These are phyloP conservation scores for Fusarium ramigenum DNA, from an alignment of 2,329 filamentous ascomycete species.

Conservation along the genomic window DNA sequence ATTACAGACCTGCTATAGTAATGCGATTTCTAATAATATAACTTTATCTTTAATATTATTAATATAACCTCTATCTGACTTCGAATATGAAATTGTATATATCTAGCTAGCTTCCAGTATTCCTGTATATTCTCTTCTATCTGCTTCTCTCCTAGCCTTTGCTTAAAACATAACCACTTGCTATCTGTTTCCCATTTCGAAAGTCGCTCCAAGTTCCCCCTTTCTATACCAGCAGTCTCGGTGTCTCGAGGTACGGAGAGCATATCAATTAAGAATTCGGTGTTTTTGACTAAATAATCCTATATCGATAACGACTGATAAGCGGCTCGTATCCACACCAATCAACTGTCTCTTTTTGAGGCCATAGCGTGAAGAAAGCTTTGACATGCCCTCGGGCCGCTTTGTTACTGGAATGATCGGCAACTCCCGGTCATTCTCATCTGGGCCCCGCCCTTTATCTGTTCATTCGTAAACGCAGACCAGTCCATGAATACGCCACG, in stretches of 20 bases:
- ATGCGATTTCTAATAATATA: too few relatives aligned
- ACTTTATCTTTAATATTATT: too few relatives aligned
- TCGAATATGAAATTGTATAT: accelerated
- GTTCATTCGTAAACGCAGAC: background rate
- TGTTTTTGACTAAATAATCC: background rate
- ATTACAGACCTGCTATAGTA: background rate
- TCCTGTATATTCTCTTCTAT: background rate
- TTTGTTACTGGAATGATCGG: background rate
- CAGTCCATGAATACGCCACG: background rate
- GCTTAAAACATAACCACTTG: accelerated
- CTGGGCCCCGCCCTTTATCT: background rate
- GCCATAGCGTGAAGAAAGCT: background rate
- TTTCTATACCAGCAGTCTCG: background rate
- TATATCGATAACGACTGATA: too few relatives aligned
- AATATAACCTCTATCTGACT: background rate
- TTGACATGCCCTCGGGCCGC: background rate
- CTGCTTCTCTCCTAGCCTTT: background rate
- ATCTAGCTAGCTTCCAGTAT: background rate
- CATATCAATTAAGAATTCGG: accelerated
- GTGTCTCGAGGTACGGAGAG: background rate
- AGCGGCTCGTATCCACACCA: background rate
- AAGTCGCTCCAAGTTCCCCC: background rate
- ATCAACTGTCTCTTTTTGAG: background rate
- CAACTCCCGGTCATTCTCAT: background rate
- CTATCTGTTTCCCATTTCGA: background rate